Evolutionary conservation across 139 green algal species (phyloP), one percentile per base, ranked within the genome.

Genomic region (Helicosporidium sp.): DNA sequence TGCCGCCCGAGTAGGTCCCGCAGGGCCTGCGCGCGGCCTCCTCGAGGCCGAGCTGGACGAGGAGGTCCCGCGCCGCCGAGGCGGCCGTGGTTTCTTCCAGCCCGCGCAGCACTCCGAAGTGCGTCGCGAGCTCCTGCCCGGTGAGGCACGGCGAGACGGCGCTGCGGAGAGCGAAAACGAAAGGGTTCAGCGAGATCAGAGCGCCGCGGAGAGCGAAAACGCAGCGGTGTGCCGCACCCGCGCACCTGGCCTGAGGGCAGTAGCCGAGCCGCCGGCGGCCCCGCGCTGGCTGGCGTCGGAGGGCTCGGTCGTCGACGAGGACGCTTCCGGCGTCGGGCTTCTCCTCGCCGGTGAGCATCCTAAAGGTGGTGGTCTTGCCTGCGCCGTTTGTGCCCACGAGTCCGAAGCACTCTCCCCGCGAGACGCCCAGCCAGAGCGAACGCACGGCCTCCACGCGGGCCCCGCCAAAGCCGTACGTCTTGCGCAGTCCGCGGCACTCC

Each of bases 321-420:
- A 63, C 70, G n/a, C 77, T 69, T 1, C 79, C 77, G 3, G 24
- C 26, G 34, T 80, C 69, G 1, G 71, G 65, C 4, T 35, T 0
- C 24, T 69, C 49, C 49, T 83, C 74, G 60, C 66, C 66, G 26
- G 75, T 83, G 0, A 85, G 41, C 39, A 85, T 66, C 6, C 57
- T 60, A 56, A 85, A 84, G 7, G 73, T 76, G 24, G 77, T 84
- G 25, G 79, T 87, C 69, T 92, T 92, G 48, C 82, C 82, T 19
- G 76, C 68, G 34, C 72, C 65, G 41, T 78, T 79, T n/a, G 71
- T 57, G 3, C 64, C 60, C 51, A 92, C 63, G 41, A 92, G 64
- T 4, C 78, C 78, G 47, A 92, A 84, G 62, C 78, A 87, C 65
- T 90, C 61, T 7, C 75, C 79, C 12, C 48, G 28, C 7, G 49